A percentile compares a stretch with the other conserved stretches of the same genome.
These are phyloP conservation scores for Aegilops sharonensis DNA, from an alignment of 176 grass and related monocot species.

Conservation along the genomic window DNA sequence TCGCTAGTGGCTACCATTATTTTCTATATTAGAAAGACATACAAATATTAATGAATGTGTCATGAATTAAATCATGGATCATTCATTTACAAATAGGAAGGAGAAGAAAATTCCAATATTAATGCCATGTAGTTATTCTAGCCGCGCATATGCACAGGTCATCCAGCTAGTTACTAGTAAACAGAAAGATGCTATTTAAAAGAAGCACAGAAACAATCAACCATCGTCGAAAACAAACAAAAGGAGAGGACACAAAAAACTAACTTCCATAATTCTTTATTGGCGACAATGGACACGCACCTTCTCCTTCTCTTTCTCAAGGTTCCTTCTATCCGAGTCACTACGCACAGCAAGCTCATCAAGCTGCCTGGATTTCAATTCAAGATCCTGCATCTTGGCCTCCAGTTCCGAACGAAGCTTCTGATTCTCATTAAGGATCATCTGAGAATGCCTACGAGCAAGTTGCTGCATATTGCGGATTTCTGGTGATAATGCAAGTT, in stretches of 20 bases:
- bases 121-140: neutral
- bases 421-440: slow-evolving; percentile 54
- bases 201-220: neutral
- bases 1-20: neutral
- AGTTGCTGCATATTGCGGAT: slow-evolving; percentile 61
- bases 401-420: slow-evolving; percentile 48
- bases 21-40: neutral
- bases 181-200: neutral
- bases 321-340: slow-evolving; percentile 15
- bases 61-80: neutral
- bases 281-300: neutral
- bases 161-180: neutral
- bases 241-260: neutral
- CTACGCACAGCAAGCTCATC: neutral
- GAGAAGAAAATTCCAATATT: neutral
- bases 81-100: neutral
- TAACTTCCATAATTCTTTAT: neutral
- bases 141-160: neutral
- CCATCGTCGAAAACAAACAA: neutral
- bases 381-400: slow-evolving; percentile 48
- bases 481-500: slow-evolving; percentile 32
- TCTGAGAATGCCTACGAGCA: slow-evolving; percentile 55
- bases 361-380: slow-evolving; percentile 9
- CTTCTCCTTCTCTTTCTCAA: slow-evolving; percentile 25
- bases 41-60: neutral